These are phyloP conservation scores for Phanerochaete carnosa DNA, from an alignment of 768 basidiomycete genomes.

Conservation along the genomic window DNA sequence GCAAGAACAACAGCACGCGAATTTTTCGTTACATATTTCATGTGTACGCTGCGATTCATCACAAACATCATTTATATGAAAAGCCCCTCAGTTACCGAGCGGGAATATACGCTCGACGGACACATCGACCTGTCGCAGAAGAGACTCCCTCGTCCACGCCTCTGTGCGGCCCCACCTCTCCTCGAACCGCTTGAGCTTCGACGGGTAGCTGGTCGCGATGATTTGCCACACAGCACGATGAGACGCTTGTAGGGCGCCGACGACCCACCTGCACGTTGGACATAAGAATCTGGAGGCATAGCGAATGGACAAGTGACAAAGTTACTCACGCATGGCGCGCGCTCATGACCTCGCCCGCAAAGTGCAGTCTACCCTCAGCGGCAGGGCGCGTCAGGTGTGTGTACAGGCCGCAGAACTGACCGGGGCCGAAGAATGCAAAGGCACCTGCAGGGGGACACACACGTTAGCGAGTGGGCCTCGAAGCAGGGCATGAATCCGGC, in stretches of 20 bases:
- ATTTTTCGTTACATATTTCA: no score
- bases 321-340: constrained; percentile 28
- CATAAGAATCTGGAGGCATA: background rate
- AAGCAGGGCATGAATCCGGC: background rate
- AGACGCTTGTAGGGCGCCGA: constrained; percentile 35
- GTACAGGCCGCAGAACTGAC: constrained; percentile 33
- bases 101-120: no score
- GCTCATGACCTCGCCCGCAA: constrained; percentile 38
- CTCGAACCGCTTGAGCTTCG: constrained; percentile 18
- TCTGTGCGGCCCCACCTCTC: constrained; percentile 26
- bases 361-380: constrained; percentile 28
- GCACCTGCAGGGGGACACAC: constrained; percentile 28
- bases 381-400: constrained; percentile 29
- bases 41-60: no score
- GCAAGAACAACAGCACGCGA: no score
- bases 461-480: background rate
- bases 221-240: constrained; percentile 31
- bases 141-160: background rate
- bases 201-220: constrained; percentile 6
- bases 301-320: background rate
- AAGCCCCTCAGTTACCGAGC: no score
- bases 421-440: constrained; percentile 39
- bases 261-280: constrained; percentile 31
- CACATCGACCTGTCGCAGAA: background rate
- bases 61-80: no score